Percentiles rank a stretch among this genome's conserved stretches.
Conservation (phyloP, 2,329 filamentous ascomycete genomes). For the Aspergillus sclerotialis region DNA sequence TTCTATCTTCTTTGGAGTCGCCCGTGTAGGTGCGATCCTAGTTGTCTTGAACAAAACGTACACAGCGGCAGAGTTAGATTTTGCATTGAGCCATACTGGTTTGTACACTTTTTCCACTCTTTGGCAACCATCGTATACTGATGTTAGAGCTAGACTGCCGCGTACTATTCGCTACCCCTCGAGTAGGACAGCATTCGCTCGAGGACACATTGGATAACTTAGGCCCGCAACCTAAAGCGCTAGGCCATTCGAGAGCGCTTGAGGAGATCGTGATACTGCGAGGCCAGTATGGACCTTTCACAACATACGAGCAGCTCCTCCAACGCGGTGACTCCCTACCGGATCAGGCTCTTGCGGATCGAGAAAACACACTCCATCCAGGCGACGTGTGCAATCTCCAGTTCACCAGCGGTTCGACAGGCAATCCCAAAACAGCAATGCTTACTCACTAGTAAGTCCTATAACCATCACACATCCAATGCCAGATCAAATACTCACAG, state of each 20-base stretch:
- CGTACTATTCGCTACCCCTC: slow-evolving; percentile 64
- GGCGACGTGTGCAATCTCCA: slow-evolving; percentile 67
- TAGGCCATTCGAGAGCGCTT: slow-evolving; percentile 29
- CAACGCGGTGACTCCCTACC: slow-evolving; percentile 44
- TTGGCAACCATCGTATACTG: not conserved
- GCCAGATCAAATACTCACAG: not conserved
- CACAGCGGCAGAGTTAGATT: slow-evolving; percentile 64
- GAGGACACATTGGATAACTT: slow-evolving; percentile 51
- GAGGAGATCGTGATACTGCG: slow-evolving; percentile 55
- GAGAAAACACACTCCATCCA: slow-evolving; percentile 51
- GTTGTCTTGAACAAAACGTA: slow-evolving; percentile 81
- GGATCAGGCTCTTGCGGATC: slow-evolving; percentile 45
- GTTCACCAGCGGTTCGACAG: slow-evolving; percentile 70
- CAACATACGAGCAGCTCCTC: slow-evolving; percentile 55
- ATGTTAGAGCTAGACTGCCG: slow-evolving; percentile 51
- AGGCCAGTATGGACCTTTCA: slow-evolving; percentile 48
- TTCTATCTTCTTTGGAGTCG: slow-evolving; percentile 65
- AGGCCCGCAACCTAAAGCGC: slow-evolving; percentile 25
- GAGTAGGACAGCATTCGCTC: slow-evolving; percentile 62
- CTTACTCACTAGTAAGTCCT: slow-evolving; percentile 57
- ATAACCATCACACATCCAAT: not conserved
- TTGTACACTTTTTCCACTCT: slow-evolving; percentile 17
- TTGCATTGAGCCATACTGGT: slow-evolving; percentile 65
- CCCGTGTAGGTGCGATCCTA: slow-evolving; percentile 58
- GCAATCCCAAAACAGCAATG: slow-evolving; percentile 67